These are phyloP conservation scores for Schwanniomyces sp. DNA, from an alignment of 805 yeast genomes.

Conservation along the genomic window DNA sequence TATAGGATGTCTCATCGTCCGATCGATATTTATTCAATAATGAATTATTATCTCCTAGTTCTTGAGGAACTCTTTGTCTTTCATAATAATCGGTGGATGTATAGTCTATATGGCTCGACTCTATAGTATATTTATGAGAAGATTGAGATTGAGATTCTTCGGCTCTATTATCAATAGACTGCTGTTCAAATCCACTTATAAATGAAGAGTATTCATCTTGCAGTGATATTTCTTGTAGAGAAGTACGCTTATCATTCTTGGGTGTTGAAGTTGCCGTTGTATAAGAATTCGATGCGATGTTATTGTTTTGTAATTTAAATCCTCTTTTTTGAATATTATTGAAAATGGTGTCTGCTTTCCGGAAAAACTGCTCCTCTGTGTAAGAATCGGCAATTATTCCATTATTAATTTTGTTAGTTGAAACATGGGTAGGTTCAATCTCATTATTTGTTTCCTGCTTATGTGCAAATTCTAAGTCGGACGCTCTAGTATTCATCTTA, in stretches of 20 bases:
- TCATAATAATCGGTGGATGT: constrained; percentile 12
- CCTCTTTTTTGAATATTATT: constrained; percentile 39
- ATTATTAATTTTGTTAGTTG: constrained; percentile 27
- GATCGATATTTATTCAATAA: not conserved
- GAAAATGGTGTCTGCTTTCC: constrained; percentile 39
- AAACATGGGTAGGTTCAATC: constrained; percentile 7
- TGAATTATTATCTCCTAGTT: not conserved
- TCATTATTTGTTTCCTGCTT: not conserved
- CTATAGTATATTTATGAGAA: not conserved
- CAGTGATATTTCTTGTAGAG: constrained; percentile 2
- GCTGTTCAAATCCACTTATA: constrained; percentile 27
- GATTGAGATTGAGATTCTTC: not conserved
- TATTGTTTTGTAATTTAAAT: constrained; percentile 9
- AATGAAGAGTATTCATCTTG: constrained; percentile 30
- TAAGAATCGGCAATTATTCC: constrained; percentile 31
- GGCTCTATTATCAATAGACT: not conserved
- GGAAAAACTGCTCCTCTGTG: constrained; percentile 35
- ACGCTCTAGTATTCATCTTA: constrained; percentile 17
- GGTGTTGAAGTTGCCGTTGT: constrained; percentile 43
- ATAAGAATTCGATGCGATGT: constrained; percentile 4
- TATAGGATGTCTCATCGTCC: constrained; percentile 24
- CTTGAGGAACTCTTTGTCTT: constrained; percentile 1
- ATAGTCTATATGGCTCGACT: constrained; percentile 1
- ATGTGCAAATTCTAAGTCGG: not conserved
- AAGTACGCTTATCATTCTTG: constrained; percentile 15